phyloP scores from a whole-genome alignment of 2,329 filamentous ascomycete genomes.

The Ophiobolus disseminans region DNA sequence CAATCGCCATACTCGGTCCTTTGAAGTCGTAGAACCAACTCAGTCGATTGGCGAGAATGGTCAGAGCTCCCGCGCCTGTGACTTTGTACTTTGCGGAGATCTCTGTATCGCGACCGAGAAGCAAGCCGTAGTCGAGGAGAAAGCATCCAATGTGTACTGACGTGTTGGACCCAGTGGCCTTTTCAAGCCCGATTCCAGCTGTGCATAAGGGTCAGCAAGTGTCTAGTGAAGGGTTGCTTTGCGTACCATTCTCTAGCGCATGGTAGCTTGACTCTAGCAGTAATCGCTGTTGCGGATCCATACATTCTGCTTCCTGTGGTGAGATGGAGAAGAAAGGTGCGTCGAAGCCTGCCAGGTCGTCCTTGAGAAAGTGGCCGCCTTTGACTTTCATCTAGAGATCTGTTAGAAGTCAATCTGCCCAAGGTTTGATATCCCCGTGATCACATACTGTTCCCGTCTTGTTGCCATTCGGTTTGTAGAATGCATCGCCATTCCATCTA shows the following conservation, averaged over 20 bases:
- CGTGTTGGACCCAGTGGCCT: conserved; percentile 22
- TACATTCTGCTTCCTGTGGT: conserved; percentile 23
- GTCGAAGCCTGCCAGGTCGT: conserved; percentile 28
- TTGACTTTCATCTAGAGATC: conserved; percentile 5
- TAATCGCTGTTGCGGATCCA: conserved; percentile 37
- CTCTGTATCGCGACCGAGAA: conserved; percentile 13
- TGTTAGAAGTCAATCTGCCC: too few species aligned
- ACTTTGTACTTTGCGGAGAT: conserved; percentile 19
- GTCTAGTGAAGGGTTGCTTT: background rate
- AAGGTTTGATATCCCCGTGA: background rate
- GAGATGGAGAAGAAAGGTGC: conserved; percentile 31
- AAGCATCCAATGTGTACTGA: conserved; percentile 26
- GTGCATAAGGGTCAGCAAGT: background rate
- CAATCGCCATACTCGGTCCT: conserved; percentile 32
- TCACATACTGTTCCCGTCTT: conserved; percentile 12
- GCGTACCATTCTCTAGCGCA: conserved; percentile 35
- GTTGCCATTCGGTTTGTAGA: conserved; percentile 18
- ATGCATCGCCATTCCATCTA: conserved; percentile 27
- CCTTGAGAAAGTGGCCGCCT: conserved; percentile 27
- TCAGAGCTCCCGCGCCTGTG: conserved; percentile 10
- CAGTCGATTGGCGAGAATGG: conserved; percentile 25
- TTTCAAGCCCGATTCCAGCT: conserved; percentile 25
- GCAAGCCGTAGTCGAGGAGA: conserved; percentile 17
- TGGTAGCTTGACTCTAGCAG: conserved; percentile 37
- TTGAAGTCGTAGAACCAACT: conserved; percentile 36